phyloP scores from a whole-genome alignment of 176 grass and related monocot species.

The Raddia guianensis region DNA sequence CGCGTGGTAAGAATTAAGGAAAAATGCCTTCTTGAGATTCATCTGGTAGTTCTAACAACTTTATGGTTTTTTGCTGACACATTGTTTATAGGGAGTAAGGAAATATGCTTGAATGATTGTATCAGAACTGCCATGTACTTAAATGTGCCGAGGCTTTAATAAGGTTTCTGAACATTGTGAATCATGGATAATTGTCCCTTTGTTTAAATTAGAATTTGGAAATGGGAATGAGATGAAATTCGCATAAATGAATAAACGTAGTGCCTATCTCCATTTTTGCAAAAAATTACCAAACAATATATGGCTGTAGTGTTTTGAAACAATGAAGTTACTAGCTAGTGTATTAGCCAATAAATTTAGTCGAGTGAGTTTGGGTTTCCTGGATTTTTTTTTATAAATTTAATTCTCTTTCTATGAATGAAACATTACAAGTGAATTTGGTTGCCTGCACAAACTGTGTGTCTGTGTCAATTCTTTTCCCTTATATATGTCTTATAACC shows the following conservation, averaged over 20 bases:
- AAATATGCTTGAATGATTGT: constrained; percentile 26
- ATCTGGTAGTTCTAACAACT: constrained; percentile 27
- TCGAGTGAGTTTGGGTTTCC: neutral
- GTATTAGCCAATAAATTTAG: constrained; percentile 7
- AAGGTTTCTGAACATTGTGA: constrained; percentile 22
- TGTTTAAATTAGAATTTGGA: constrained; percentile 17
- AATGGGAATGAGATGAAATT: constrained; percentile 7
- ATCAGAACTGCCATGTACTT: constrained; percentile 21
- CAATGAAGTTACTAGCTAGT: constrained; percentile 16
- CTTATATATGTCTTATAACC: constrained; percentile 19
- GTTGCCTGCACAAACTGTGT: neutral
- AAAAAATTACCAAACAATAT: neutral
- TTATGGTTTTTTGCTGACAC: constrained; percentile 26
- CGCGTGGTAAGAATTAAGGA: constrained; percentile 67
- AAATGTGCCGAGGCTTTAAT: neutral
- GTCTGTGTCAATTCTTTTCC: neutral
- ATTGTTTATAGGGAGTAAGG: constrained; percentile 30
- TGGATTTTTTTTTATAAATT: neutral
- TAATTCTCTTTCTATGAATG: constrained; percentile 3
- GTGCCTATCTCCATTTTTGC: neutral
- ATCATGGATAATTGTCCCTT: constrained; percentile 2
- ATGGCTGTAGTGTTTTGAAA: neutral
- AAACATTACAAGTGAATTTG: constrained; percentile 13
- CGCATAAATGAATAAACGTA: neutral
- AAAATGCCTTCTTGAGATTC: constrained; percentile 12